Conservation (phyloP, 108 stramenopile genomes). For the Epithemia pelagica region DNA sequence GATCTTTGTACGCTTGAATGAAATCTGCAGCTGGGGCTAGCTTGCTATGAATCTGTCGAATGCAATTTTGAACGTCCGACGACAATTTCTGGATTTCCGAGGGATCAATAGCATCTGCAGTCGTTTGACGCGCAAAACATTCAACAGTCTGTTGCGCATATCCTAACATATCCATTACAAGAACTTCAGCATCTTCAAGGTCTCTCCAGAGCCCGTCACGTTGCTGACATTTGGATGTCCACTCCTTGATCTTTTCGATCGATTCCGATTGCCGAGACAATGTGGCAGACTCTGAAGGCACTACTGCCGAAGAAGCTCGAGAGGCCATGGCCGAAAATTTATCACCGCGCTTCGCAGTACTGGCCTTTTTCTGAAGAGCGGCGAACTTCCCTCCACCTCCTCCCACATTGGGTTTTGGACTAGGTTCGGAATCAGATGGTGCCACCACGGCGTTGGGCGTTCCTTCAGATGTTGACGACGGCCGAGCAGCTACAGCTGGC, state of each 20-base stretch:
- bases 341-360: neutral
- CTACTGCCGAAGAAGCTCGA: neutral
- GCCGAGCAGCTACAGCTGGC: no score
- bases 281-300: neutral
- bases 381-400: neutral
- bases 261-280: neutral
- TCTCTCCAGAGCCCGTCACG: neutral
- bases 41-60: neutral
- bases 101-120: neutral
- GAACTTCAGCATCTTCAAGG: neutral
- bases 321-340: neutral
- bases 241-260: neutral
- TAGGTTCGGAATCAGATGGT: neutral
- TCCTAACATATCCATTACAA: neutral
- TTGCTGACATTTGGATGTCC: neutral
- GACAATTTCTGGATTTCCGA: neutral
- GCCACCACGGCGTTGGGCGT: neutral
- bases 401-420: neutral
- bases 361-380: neutral
- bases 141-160: neutral
- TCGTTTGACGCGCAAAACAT: neutral
- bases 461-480: neutral
- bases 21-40: neutral
- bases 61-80: neutral
- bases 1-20: neutral